Evolutionary conservation across 1,284 basidiomycete species (phyloP).

Genomic region (Fomitopsis palustris): DNA sequence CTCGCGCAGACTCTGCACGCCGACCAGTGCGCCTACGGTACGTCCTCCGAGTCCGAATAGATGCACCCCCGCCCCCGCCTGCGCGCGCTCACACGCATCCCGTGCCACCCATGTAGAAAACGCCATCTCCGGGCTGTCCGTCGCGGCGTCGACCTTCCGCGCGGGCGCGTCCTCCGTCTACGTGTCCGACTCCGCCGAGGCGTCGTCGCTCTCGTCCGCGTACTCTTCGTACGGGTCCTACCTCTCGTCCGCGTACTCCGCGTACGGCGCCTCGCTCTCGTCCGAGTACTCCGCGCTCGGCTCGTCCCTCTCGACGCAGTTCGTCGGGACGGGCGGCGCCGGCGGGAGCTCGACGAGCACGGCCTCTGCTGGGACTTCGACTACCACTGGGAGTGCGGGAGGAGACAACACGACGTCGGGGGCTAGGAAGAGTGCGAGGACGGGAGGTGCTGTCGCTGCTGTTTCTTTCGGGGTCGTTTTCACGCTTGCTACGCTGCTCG

Average conservation of each 20-base stretch:
- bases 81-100: background rate
- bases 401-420: background rate
- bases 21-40: slow-evolving; percentile 1
- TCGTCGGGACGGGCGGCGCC: background rate
- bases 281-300: background rate
- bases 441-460: too few species aligned
- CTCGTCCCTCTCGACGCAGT: background rate
- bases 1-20: background rate
- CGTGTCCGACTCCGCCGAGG: background rate
- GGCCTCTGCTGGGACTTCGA: background rate
- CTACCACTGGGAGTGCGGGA: background rate
- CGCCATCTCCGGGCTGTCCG: background rate
- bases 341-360: background rate
- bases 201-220: background rate
- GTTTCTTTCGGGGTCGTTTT: too few species aligned
- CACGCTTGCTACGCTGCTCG: too few species aligned
- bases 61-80: too few species aligned
- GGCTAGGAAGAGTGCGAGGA: background rate
- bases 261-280: background rate
- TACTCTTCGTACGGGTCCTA: background rate
- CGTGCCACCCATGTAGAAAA: background rate
- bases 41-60: too few species aligned
- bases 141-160: background rate
- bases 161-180: background rate
- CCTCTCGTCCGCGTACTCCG: background rate